A percentile compares a stretch with the other conserved stretches of the same genome.
Evolutionary conservation across 2,329 filamentous ascomycete genomes (phyloP).

Genomic region (Lecanoromycetidae sp.): DNA sequence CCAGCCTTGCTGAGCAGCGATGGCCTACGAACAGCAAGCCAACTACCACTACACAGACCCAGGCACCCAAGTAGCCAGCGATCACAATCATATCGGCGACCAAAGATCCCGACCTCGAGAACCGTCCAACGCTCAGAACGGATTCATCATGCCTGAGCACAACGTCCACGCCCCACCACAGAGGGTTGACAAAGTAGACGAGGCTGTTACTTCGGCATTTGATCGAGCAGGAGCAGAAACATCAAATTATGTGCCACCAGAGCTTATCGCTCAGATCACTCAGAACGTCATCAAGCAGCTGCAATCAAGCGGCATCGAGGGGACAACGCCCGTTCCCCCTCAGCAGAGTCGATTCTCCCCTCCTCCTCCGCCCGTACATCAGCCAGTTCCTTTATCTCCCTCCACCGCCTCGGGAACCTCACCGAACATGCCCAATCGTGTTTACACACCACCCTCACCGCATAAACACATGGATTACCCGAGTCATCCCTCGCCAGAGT

Average conservation of each 20-base stretch:
- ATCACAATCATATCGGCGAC: background rate
- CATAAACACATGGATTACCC: slow-evolving; percentile 22
- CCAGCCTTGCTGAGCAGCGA: slow-evolving; percentile 9
- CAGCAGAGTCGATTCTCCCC: slow-evolving; percentile 22
- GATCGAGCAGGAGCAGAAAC: slow-evolving; percentile 38
- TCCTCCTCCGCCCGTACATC: slow-evolving; percentile 25
- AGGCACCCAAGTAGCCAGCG: slow-evolving; percentile 1
- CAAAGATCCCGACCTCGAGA: too few species aligned
- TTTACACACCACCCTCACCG: slow-evolving; percentile 47
- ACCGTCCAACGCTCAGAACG: background rate
- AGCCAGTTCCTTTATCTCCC: slow-evolving; percentile 34
- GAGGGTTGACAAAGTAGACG: slow-evolving; percentile 38
- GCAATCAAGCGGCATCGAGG: slow-evolving; percentile 33
- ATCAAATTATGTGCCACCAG: slow-evolving; percentile 43
- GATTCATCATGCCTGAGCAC: background rate
- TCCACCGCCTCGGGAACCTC: slow-evolving; percentile 32
- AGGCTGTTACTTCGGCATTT: slow-evolving; percentile 46
- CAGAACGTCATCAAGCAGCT: slow-evolving; percentile 47
- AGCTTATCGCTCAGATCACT: slow-evolving; percentile 50
- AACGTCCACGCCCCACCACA: slow-evolving; percentile 3
- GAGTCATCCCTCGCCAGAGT: slow-evolving; percentile 20
- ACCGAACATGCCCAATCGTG: slow-evolving; percentile 30
- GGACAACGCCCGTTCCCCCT: slow-evolving; percentile 25
- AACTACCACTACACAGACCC: slow-evolving; percentile 10
- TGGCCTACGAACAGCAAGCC: slow-evolving; percentile 16